Percentiles rank a stretch among this genome's conserved stretches.
These are phyloP conservation scores for Kazachstania bromeliacearum DNA, from an alignment of 805 yeast genomes.

Conservation along the genomic window DNA sequence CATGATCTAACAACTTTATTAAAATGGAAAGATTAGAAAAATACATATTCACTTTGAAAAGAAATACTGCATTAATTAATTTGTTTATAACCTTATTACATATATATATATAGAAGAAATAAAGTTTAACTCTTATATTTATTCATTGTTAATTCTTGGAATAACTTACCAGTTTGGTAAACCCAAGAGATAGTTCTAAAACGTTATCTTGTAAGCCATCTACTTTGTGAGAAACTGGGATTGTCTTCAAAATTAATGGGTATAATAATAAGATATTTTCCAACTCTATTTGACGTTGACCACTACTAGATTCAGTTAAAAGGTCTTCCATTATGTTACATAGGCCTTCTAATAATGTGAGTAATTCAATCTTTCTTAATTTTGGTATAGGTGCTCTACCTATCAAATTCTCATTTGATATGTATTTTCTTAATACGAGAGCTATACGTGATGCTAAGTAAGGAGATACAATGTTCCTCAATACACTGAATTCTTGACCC, in stretches of 20 bases:
- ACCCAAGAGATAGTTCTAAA: conserved; percentile 20
- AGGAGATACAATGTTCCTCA: conserved; percentile 31
- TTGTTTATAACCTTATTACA: background rate
- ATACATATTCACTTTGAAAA: too few relatives aligned
- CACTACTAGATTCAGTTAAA: background rate
- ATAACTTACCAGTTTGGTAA: conserved; percentile 14
- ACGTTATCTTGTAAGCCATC: conserved; percentile 24
- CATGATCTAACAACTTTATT: conserved; percentile 51
- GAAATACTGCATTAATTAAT: too few relatives aligned
- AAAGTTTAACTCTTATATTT: background rate
- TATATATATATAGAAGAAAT: background rate
- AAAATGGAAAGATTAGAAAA: conserved; percentile 35
- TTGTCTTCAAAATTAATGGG: conserved; percentile 26
- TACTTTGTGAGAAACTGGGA: conserved; percentile 27
- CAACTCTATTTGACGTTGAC: conserved; percentile 4
- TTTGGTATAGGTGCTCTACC: conserved; percentile 57
- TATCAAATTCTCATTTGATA: conserved; percentile 52
- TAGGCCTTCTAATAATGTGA: conserved; percentile 37
- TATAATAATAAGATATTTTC: conserved; percentile 16
- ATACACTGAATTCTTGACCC: conserved; percentile 9
- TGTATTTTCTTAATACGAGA: conserved; percentile 50
- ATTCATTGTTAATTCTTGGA: background rate
- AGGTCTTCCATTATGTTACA: conserved; percentile 17
- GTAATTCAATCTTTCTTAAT: conserved; percentile 57
- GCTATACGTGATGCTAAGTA: conserved; percentile 51